Evolutionary conservation across 1,139 yeast genomes (phyloP), one percentile per base, ranked within the genome.

Genomic region (Yamadazyma membranifaciens): DNA sequence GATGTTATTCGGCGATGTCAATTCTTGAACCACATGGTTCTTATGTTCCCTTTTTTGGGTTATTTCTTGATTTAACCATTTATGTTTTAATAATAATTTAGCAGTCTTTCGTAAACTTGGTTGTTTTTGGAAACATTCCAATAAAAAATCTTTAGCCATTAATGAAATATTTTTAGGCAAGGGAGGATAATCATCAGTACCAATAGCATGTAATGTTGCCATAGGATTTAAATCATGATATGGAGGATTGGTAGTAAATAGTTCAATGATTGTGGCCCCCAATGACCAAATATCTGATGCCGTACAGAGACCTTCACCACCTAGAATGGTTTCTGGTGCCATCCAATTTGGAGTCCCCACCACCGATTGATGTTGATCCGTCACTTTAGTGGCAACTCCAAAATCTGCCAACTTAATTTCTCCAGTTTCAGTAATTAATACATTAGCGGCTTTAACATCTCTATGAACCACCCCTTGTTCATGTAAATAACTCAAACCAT

Each of bases 261-360:
- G 66, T 58, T 92, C 99, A 9, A 91, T 80, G 4, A 91, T 78
- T 0, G 98, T 92, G 13, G 97, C 95, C 1, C 98, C 99, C 29
- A 92, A 64, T n/a, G 96, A 87, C 98, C 95, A 86, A 20, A 85
- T 78, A 60, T 86, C 95, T 4, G 96, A 87, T 0, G 95, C 87
- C 0, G 95, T 81, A 31, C 95, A 83, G 3, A 94, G 83, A 6
- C 96, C 96, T 52, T 85, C 87, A 49, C 89, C 82, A 13, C 86
- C 82, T 33, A 80, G 62, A 1, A 79, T 78, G 0, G 87, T 76
- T 56, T 86, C 95, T 0, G 95, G 95, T 0, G 95, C 92, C 89
- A 85, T 84, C 92, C 92, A 85, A 55, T 84, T 81, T 1, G 92
- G 91, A 0, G 92, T 83, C 2, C 94, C 94, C 7, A 71, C 78